Base-by-base conservation (phyloP, 495 filamentous ascomycete species). In the Rhizodiscina lignyota region DNA sequence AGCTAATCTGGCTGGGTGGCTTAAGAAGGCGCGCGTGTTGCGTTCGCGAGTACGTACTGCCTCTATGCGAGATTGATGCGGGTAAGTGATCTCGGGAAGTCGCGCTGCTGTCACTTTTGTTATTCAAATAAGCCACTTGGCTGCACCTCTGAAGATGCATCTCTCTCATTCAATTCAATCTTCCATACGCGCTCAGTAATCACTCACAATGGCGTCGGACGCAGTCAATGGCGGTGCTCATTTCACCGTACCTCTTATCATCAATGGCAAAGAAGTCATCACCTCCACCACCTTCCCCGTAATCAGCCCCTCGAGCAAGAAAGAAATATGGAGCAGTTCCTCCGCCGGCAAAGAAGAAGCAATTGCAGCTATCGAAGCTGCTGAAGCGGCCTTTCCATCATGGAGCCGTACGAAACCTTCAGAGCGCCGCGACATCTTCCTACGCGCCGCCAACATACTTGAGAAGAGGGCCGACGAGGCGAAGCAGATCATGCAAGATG, bases 401-500 rank as follows among this genome's bases (percentile, higher is more conserved):
- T 94, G 85, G 85, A 61, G 61, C 39, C 63, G 71, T 34, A 68
- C 67, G 0, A 68, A 68, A 32, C 67, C 77, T 11, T 55, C 60
- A 21, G 46, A 60, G 22, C 77, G 81, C 21, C 71, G 81, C 31
- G 68, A 80, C 43, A 72, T 93, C 43, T 56, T 94, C 35, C 53
- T 76, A 32, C 74, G 71, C 47, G 76, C 75, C 18, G 75, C 79
- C 15, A 72, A 78, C 13, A 60, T 85, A 39, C 60, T 94, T 43
- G 59, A 66, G 5, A 51, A 52, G 19, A 64, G 75, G n/a, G 60
- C 58, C 18, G 68, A 76, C 17, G 81, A 87, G 51, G 47, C 82
- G 26, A 62, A 52, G 21, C 45, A 56, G 21, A 76, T 74, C 43
- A 69, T 81, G 62, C 57, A 58, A 22, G 59, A 73, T 20, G 85